Conservation (phyloP, 2,329 filamentous ascomycete species). For the Penicillium corylophilum region DNA sequence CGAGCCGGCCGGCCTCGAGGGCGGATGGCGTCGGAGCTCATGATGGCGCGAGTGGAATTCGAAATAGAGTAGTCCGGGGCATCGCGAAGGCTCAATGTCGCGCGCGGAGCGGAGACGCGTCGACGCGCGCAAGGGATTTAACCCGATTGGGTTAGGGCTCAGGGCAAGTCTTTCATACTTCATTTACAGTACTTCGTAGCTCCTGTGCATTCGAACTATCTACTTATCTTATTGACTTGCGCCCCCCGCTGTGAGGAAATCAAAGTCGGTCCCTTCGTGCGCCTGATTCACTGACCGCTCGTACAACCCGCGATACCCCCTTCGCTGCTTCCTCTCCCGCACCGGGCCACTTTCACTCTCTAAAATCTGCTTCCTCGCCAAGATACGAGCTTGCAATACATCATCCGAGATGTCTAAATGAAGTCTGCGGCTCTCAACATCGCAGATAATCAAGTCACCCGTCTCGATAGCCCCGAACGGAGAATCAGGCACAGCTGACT, state of each 20-base stretch:
- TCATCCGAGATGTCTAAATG: slow-evolving; percentile 44
- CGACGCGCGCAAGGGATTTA: slow-evolving; percentile 27
- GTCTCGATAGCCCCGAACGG: slow-evolving; percentile 50
- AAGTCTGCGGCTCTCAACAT: slow-evolving; percentile 45
- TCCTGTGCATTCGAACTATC: background rate
- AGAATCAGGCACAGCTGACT: slow-evolving; percentile 49
- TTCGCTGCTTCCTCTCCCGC: slow-evolving; percentile 26
- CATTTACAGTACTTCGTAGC: background rate
- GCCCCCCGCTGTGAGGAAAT: slow-evolving; percentile 35
- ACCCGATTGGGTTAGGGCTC: slow-evolving; percentile 34
- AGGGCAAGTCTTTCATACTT: slow-evolving; percentile 18
- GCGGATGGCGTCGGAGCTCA: slow-evolving; percentile 38
- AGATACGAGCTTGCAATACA: slow-evolving; percentile 42
- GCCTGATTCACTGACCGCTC: slow-evolving; percentile 46
- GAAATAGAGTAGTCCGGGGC: slow-evolving; percentile 10
- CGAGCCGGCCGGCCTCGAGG: slow-evolving; percentile 48
- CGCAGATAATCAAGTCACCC: slow-evolving; percentile 50
- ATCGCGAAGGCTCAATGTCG: slow-evolving; percentile 11
- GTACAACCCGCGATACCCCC: slow-evolving; percentile 44
- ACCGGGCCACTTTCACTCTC: slow-evolving; percentile 9
- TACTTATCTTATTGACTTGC: background rate
- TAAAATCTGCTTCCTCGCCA: slow-evolving; percentile 25
- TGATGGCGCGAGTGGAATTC: slow-evolving; percentile 14
- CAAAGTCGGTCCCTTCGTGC: slow-evolving; percentile 43
- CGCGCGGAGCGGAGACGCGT: slow-evolving; percentile 23